These are phyloP conservation scores for Colletotrichum eremochloae DNA, from an alignment of 2,329 filamentous ascomycete species.

Conservation along the genomic window DNA sequence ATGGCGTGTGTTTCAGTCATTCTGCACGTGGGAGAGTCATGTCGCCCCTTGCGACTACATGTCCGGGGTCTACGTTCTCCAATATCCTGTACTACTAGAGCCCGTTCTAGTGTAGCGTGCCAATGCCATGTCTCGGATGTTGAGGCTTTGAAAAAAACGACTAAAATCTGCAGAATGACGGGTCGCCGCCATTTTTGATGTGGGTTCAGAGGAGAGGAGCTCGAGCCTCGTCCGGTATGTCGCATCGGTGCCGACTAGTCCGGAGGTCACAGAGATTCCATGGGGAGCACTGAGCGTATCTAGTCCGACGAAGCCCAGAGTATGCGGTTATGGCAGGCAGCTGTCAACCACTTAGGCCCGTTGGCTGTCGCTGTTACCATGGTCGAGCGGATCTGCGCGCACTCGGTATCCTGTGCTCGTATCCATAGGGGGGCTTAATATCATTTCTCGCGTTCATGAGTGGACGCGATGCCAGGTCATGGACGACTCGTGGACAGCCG, in stretches of 20 bases:
- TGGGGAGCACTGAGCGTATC: conserved; percentile 9
- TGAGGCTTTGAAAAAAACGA: not conserved
- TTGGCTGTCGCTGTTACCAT: not conserved
- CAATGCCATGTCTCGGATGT: conserved; percentile 19
- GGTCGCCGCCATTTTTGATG: not conserved
- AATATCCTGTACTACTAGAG: not conserved
- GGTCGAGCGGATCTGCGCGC: not conserved
- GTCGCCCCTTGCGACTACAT: conserved; percentile 30
- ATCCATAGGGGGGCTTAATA: conserved; percentile 7
- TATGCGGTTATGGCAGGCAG: conserved; percentile 18
- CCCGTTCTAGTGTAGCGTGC: not conserved
- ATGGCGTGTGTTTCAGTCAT: conserved; percentile 28
- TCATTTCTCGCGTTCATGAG: conserved; percentile 6
- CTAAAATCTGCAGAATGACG: conserved; percentile 2
- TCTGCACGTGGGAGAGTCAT: conserved; percentile 26
- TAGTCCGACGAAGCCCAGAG: not conserved
- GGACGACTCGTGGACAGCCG: conserved; percentile 5
- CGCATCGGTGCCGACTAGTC: conserved; percentile 7
- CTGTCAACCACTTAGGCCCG: conserved; percentile 13
- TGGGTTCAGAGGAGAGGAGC: conserved; percentile 33
- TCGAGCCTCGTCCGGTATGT: conserved; percentile 32
- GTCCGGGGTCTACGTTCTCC: conserved; percentile 19
- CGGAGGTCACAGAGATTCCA: not conserved
- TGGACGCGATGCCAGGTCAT: conserved; percentile 10
- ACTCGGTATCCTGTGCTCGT: not conserved